Evolutionary conservation across 2,329 filamentous ascomycete species (phyloP), one percentile per base, ranked within the genome.

Genomic region (Fusarium graminum): DNA sequence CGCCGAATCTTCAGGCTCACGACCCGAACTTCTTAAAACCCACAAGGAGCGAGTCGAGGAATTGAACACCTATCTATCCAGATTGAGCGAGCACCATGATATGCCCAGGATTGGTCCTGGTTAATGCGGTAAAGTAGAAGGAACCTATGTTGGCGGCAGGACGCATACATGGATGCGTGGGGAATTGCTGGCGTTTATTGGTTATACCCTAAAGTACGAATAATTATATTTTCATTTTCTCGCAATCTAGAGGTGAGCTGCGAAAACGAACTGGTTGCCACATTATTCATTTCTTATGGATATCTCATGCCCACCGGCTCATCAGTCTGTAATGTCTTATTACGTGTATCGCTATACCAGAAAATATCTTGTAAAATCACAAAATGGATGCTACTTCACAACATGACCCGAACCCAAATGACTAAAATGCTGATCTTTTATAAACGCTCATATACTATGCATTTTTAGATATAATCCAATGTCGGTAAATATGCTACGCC

Each of bases 11-110:
- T 82, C 83, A 4, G 79, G 80, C 8, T 76, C 82, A 9, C 78
- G 83, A 45, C 88, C 90, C 14, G 94, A 97, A 76, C 90, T 96
- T 16, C 87, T 94, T 69, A 98, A 97, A 83, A 97, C 94, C 29
- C 95, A 99, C 79, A 98, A 98, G 77, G 92, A 99, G 81, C 89
- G 93, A 12, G 94, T 99, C 41, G 94, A 98, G 78, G 93, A 97
- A 77, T 82, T 98, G 71, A 99, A 99, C 77, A 92, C 92, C 66
- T 97, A 98, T 77, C 82, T 99, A 34, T 95, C 92, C 68, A 91
- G 90, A 68, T 80, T 99, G 74, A 97, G 92, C 80, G 95, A 99
- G 80, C 95, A 99, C 80, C 94, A 99, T 79, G 95, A 99, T 77
- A 99, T 99, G 94, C 86, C 86, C 71, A 88, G 88, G 80, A 88